Evolutionary conservation across 805 yeast genomes (phyloP).

Genomic region (Lipomyces spencermartinsiae): DNA sequence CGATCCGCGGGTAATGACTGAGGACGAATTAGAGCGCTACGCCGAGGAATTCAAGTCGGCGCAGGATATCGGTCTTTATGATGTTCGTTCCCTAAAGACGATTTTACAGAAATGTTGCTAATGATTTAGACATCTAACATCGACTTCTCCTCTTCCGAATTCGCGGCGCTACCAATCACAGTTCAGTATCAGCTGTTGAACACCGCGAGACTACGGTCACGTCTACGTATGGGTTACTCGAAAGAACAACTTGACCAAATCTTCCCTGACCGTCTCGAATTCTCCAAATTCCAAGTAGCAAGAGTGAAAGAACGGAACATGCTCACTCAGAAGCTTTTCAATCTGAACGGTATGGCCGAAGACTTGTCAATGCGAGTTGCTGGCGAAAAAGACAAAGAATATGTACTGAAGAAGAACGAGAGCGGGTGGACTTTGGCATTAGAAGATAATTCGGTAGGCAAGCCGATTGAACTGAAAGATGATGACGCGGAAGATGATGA

Average conservation of each 20-base stretch:
- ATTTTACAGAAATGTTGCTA: constrained; percentile 8
- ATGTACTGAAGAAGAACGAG: constrained; percentile 73
- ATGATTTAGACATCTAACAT: constrained; percentile 52
- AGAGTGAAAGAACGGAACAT: constrained; percentile 92
- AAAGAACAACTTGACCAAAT: constrained; percentile 83
- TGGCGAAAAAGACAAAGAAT: constrained; percentile 79
- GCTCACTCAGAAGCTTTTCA: constrained; percentile 85
- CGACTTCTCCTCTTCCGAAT: constrained; percentile 84
- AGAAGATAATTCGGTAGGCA: constrained; percentile 34
- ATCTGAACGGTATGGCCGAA: constrained; percentile 76
- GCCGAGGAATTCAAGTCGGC: constrained; percentile 63
- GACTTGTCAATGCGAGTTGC: constrained; percentile 67
- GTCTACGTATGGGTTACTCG: constrained; percentile 93
- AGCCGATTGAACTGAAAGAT: constrained; percentile 40
- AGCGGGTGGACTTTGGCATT: constrained; percentile 43
- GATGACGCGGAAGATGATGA: constrained; percentile 51
- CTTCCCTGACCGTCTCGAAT: constrained; percentile 86
- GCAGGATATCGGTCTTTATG: constrained; percentile 52
- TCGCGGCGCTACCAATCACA: constrained; percentile 74
- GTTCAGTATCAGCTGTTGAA: constrained; percentile 89
- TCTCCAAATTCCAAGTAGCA: constrained; percentile 89
- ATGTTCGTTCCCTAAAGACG: constrained; percentile 33
- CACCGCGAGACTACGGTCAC: constrained; percentile 78
- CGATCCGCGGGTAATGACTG: constrained; percentile 78
- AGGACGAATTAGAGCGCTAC: constrained; percentile 70